These are phyloP conservation scores for Bipolaris sorokiniana DNA, from an alignment of 2,329 filamentous ascomycete genomes.

Conservation along the genomic window DNA sequence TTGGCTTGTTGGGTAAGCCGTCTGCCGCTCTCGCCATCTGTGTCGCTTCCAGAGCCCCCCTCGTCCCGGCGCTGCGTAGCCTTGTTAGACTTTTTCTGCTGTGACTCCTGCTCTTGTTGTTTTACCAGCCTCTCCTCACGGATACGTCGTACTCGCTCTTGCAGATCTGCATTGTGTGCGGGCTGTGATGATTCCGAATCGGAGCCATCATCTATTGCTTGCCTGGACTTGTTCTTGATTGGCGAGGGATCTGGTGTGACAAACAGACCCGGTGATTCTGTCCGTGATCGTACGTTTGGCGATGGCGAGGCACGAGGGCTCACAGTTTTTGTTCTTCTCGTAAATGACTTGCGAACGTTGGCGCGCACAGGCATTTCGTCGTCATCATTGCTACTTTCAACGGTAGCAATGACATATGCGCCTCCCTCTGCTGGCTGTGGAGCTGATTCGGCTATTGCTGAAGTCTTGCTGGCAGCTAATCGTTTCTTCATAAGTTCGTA, in stretches of 20 bases:
- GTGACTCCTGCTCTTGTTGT: slow-evolving; percentile 60
- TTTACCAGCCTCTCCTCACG: slow-evolving; percentile 71
- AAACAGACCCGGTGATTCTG: slow-evolving; percentile 61
- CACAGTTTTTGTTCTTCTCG: slow-evolving; percentile 17
- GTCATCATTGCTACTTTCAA: slow-evolving; percentile 36
- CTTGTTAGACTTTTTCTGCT: slow-evolving; percentile 49
- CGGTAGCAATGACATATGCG: slow-evolving; percentile 8
- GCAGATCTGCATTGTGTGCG: slow-evolving; percentile 66
- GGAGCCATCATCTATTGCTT: slow-evolving; percentile 37
- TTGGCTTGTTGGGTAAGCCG: slow-evolving; percentile 70
- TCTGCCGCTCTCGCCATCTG: slow-evolving; percentile 60
- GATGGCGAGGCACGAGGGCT: slow-evolving; percentile 27
- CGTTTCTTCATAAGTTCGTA: slow-evolving; percentile 57
- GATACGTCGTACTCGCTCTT: slow-evolving; percentile 75
- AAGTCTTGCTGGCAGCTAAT: slow-evolving; percentile 44
- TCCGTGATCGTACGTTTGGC: slow-evolving; percentile 35
- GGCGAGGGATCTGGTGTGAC: slow-evolving; percentile 57
- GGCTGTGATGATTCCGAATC: slow-evolving; percentile 55
- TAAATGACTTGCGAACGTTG: slow-evolving; percentile 20
- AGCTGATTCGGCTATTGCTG: slow-evolving; percentile 4
- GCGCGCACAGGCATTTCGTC: slow-evolving; percentile 37
- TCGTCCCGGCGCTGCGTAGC: slow-evolving; percentile 23
- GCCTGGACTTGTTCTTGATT: slow-evolving; percentile 39
- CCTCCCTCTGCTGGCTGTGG: slow-evolving; percentile 14
- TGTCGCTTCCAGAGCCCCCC: slow-evolving; percentile 59